Evolutionary conservation across 768 basidiomycete species (phyloP).

Genomic region (Tulasnella calospora): DNA sequence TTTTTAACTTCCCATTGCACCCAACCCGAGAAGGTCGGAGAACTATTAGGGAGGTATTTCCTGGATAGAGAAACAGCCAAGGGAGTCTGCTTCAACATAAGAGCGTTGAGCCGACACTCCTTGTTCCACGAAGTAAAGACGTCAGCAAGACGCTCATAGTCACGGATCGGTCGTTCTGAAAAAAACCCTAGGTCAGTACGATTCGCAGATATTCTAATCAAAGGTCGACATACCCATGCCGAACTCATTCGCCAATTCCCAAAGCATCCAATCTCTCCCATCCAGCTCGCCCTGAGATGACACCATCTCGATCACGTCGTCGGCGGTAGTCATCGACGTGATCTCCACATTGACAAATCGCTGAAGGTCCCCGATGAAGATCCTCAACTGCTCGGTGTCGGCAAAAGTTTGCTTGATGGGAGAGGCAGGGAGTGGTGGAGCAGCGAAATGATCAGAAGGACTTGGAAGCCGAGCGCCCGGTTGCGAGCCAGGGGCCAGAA

Average conservation of each 20-base stretch:
- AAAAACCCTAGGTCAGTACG: slow-evolving; percentile 24
- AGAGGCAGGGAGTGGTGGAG: background rate
- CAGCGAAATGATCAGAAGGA: background rate
- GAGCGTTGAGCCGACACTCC: slow-evolving; percentile 70
- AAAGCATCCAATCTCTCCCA: slow-evolving; percentile 72
- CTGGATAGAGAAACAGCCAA: slow-evolving; percentile 51
- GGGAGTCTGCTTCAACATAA: slow-evolving; percentile 71
- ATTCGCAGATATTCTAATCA: background rate
- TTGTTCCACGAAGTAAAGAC: slow-evolving; percentile 85
- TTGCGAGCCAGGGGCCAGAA: background rate
- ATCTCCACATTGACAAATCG: slow-evolving; percentile 72
- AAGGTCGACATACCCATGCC: slow-evolving; percentile 67
- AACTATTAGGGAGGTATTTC: slow-evolving; percentile 41
- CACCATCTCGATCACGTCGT: slow-evolving; percentile 64
- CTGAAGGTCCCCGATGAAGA: slow-evolving; percentile 75
- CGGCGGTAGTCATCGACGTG: slow-evolving; percentile 58
- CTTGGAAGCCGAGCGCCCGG: background rate
- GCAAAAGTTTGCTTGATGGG: background rate
- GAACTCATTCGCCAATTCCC: slow-evolving; percentile 83
- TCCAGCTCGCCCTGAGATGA: slow-evolving; percentile 62
- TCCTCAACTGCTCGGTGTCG: slow-evolving; percentile 36
- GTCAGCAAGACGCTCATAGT: slow-evolving; percentile 76
- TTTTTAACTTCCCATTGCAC: slow-evolving; percentile 87
- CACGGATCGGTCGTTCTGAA: slow-evolving; percentile 84
- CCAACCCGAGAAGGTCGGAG: slow-evolving; percentile 54